Conservation (phyloP, 306 rosid species). For the Corylus americana region DNA sequence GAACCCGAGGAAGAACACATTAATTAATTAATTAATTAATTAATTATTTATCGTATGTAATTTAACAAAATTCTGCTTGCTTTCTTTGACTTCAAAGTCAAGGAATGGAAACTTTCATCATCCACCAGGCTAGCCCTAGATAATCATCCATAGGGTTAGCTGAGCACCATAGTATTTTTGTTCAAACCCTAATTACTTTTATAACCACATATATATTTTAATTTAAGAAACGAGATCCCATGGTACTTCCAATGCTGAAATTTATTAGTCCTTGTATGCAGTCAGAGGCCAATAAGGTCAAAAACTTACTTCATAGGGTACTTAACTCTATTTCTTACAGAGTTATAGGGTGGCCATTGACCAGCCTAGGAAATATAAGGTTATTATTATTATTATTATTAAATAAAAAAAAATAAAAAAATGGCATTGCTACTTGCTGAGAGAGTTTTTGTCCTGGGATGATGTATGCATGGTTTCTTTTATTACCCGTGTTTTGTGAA, state of each 20-base stretch:
- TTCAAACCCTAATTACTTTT: not conserved
- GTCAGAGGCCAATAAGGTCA: not conserved
- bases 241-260: conserved; percentile 13
- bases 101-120: conserved; percentile 1
- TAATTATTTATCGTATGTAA: not conserved
- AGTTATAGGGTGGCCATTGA: conserved; percentile 5
- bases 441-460: not conserved
- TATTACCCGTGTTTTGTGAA: too few relatives aligned
- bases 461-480: not conserved
- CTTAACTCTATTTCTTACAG: not conserved
- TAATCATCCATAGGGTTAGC: too few relatives aligned
- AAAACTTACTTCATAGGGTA: not conserved
- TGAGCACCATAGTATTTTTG: not conserved
- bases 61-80: not conserved
- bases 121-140: too few relatives aligned
- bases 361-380: conserved; percentile 6
- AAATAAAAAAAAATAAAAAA: too few relatives aligned
- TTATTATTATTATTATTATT: too few relatives aligned
- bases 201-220: not conserved
- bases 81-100: conserved; percentile 43
- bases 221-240: conserved; percentile 16
- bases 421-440: not conserved
- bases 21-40: conserved; percentile 5
- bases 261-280: too few relatives aligned
- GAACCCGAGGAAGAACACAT: conserved; percentile 45